Evolutionary conservation across 257 asterid genomes (phyloP).

Genomic region (Gardenia jasminoides): DNA sequence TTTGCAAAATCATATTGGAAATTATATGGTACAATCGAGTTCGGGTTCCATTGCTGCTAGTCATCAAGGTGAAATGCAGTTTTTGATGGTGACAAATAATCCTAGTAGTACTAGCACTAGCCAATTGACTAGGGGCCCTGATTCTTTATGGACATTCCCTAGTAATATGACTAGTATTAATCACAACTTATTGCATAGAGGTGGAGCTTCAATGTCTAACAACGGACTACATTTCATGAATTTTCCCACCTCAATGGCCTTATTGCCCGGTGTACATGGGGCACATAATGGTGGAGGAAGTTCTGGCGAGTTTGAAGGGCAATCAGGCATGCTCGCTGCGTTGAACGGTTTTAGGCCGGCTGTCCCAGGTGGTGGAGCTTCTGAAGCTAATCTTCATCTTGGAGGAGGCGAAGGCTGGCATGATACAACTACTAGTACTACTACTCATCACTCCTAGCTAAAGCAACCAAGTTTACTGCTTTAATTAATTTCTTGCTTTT

Average conservation of each 20-base stretch:
- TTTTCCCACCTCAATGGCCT: conserved; percentile 39
- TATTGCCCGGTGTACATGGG: conserved; percentile 25
- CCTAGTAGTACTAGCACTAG: conserved; percentile 17
- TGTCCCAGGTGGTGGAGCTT: conserved; percentile 27
- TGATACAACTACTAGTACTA: conserved; percentile 16
- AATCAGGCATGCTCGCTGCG: conserved; percentile 54
- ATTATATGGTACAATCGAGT: conserved; percentile 33
- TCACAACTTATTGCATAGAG: conserved; percentile 23
- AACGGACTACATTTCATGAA: conserved; percentile 56
- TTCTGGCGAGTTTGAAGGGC: conserved; percentile 45
- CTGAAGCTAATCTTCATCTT: conserved; percentile 23
- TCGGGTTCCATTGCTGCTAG: conserved; percentile 29
- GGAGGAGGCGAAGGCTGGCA: conserved; percentile 30
- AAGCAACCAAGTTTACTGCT: conserved; percentile 18
- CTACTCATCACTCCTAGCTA: conserved; percentile 19
- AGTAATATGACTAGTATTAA: conserved; percentile 21
- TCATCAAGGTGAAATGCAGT: conserved; percentile 34
- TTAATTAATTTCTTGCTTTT: conserved; percentile 7
- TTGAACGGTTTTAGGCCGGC: conserved; percentile 44
- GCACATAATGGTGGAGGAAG: conserved; percentile 30
- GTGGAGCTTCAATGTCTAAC: conserved; percentile 26
- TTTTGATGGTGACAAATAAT: conserved; percentile 31
- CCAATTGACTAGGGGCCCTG: conserved; percentile 32
- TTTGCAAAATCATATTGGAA: conserved; percentile 25
- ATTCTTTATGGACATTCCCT: conserved; percentile 52